Conservation (phyloP, 108 stramenopile genomes). For the Cyclotella kingstonii region DNA sequence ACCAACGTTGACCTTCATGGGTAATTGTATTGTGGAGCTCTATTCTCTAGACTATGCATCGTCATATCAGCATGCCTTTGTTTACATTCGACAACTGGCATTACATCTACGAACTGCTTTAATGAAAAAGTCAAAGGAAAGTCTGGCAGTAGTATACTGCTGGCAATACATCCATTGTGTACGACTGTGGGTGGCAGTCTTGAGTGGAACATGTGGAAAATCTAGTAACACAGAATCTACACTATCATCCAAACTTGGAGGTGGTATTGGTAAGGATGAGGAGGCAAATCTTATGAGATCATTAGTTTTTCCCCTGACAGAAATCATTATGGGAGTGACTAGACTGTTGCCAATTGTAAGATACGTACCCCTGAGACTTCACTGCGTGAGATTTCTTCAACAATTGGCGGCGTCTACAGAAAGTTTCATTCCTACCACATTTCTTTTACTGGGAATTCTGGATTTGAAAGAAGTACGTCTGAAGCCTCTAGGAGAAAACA, state of each 20-base stretch:
- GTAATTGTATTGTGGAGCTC: slow-evolving; percentile 93
- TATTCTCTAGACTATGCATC: slow-evolving; percentile 90
- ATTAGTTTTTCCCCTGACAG: slow-evolving; percentile 84
- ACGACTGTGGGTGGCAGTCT: slow-evolving; percentile 92
- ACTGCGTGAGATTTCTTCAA: slow-evolving; percentile 88
- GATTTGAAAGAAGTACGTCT: slow-evolving; percentile 82
- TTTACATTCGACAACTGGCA: slow-evolving; percentile 97
- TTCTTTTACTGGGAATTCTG: slow-evolving; percentile 80
- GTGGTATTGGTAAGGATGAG: slow-evolving; percentile 40
- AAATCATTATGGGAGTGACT: slow-evolving; percentile 85
- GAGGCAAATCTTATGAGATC: slow-evolving; percentile 69
- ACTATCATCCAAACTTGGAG: slow-evolving; percentile 39
- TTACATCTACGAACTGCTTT: slow-evolving; percentile 91
- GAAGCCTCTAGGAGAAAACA: slow-evolving; percentile 49
- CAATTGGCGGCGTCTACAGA: slow-evolving; percentile 89
- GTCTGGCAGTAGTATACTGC: slow-evolving; percentile 76
- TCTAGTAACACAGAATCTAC: slow-evolving; percentile 15
- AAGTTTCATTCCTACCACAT: slow-evolving; percentile 87
- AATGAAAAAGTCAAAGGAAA: slow-evolving; percentile 87
- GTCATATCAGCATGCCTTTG: slow-evolving; percentile 97
- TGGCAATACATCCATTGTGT: slow-evolving; percentile 97
- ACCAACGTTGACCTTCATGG: slow-evolving; percentile 90
- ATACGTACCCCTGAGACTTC: slow-evolving; percentile 87
- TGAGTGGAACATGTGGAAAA: slow-evolving; percentile 66
- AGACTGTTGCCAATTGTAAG: slow-evolving; percentile 76